Conservation (phyloP, 2,329 filamentous ascomycete genomes). For the Colletotrichum sp. region DNA sequence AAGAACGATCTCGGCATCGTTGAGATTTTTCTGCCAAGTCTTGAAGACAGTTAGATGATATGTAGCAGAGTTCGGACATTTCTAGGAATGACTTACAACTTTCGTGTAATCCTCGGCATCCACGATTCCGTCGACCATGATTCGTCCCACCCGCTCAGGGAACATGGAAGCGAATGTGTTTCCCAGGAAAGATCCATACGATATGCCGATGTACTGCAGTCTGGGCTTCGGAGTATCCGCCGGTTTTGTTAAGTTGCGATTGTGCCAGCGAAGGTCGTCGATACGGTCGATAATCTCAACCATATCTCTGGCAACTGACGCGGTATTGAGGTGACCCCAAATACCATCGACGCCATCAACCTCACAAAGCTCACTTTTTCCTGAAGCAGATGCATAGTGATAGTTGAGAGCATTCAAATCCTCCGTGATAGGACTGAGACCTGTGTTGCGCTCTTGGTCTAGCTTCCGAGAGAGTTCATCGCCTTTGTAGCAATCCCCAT, state of each 20-base stretch:
- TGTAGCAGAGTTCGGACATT: no score
- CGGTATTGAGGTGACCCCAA: constrained; percentile 29
- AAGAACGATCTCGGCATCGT: constrained; percentile 40
- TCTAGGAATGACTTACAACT: constrained; percentile 23
- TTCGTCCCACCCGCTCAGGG: constrained; percentile 38
- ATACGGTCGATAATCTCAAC: constrained; percentile 36
- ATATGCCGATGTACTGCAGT: constrained; percentile 48
- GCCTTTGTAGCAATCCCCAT: constrained; percentile 33
- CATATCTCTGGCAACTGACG: constrained; percentile 35
- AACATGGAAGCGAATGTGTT: constrained; percentile 40
- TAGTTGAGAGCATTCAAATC: neutral
- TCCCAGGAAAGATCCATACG: constrained; percentile 41
- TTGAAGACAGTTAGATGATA: neutral
- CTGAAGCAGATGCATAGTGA: constrained; percentile 22
- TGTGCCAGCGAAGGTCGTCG: constrained; percentile 25
- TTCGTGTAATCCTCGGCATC: constrained; percentile 30
- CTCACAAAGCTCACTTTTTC: constrained; percentile 27
- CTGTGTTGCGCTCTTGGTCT: constrained; percentile 24
- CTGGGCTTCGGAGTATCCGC: neutral
- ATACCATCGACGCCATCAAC: constrained; percentile 16
- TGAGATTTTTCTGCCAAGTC: constrained; percentile 38
- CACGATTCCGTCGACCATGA: constrained; percentile 36
- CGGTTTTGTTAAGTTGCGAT: neutral
- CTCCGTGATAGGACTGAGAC: neutral
- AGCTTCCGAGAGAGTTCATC: constrained; percentile 26